phyloP scores from a whole-genome alignment of 805 yeast genomes.

The Candida alai region DNA sequence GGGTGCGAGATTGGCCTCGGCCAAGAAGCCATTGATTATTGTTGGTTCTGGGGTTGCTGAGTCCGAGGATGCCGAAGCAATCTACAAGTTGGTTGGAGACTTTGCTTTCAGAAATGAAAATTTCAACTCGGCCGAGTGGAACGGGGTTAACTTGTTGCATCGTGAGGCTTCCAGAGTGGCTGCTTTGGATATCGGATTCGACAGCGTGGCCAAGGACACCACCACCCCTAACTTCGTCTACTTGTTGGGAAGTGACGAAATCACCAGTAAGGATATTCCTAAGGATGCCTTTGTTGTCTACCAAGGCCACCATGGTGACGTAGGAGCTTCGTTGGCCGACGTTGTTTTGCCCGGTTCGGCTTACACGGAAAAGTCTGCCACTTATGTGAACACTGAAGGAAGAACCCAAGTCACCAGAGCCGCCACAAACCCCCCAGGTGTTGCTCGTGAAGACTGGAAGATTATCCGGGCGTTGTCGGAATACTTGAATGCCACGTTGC shows the following conservation, averaged over 20 bases:
- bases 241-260: conserved; percentile 81
- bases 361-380: conserved; percentile 81
- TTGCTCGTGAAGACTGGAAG: conserved; percentile 91
- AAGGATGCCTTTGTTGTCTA: conserved; percentile 82
- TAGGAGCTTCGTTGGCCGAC: conserved; percentile 85
- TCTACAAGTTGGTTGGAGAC: conserved; percentile 55
- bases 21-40: conserved; percentile 72
- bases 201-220: conserved; percentile 44
- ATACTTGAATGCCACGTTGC: conserved; percentile 64
- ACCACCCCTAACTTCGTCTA: conserved; percentile 70
- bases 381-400: conserved; percentile 87
- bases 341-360: conserved; percentile 86
- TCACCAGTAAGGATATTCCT: conserved; percentile 65
- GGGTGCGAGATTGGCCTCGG: conserved; percentile 63
- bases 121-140: conserved; percentile 72
- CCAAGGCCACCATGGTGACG: conserved; percentile 91
- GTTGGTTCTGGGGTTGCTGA: conserved; percentile 79
- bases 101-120: conserved; percentile 54
- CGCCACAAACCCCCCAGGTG: conserved; percentile 83
- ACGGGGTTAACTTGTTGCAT: conserved; percentile 74
- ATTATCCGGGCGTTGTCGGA: conserved; percentile 80
- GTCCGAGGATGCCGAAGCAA: conserved; percentile 57
- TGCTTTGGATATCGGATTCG: conserved; percentile 81
- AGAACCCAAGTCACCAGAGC: conserved; percentile 83
- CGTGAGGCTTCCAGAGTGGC: conserved; percentile 88